Evolutionary conservation across 805 yeast genomes (phyloP).

Genomic region (Sporopachydermia lactativora): DNA sequence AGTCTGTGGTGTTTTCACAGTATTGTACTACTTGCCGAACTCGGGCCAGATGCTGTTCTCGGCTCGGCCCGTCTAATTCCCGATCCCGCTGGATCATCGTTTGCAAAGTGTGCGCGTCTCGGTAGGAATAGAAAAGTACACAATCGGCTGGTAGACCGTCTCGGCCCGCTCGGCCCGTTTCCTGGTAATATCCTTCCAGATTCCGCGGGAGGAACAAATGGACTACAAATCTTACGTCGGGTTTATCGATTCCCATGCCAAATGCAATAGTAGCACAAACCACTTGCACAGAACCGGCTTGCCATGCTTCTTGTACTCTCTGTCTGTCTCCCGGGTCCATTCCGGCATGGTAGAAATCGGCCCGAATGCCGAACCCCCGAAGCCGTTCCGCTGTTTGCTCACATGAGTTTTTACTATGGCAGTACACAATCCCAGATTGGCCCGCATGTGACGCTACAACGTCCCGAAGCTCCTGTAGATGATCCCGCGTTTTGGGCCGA

Average conservation of each 20-base stretch:
- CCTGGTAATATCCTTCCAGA: constrained; percentile 93
- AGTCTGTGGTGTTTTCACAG: constrained; percentile 83
- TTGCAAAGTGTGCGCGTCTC: constrained; percentile 67
- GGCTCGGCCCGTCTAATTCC: constrained; percentile 45
- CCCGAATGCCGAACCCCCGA: constrained; percentile 39
- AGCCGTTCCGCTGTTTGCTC: constrained; percentile 64
- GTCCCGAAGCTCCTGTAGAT: constrained; percentile 39
- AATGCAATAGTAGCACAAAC: constrained; percentile 97
- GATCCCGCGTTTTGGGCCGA: constrained; percentile 41
- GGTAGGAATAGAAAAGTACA: constrained; percentile 64
- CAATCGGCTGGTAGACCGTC: constrained; percentile 81
- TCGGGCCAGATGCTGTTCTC: constrained; percentile 65
- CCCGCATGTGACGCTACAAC: constrained; percentile 36
- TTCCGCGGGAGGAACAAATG: constrained; percentile 83
- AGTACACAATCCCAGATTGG: constrained; percentile 80
- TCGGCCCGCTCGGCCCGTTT: constrained; percentile 97
- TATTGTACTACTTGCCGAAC: constrained; percentile 77
- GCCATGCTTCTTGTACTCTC: constrained; percentile 73
- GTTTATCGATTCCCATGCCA: constrained; percentile 98
- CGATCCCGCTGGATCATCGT: constrained; percentile 65
- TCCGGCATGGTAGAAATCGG: constrained; percentile 89
- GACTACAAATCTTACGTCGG: constrained; percentile 85
- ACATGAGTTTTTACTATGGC: constrained; percentile 82
- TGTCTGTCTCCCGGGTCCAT: constrained; percentile 66
- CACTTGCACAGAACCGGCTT: constrained; percentile 48